A percentile compares a stretch with the other conserved stretches of the same genome.
phyloP scores from a whole-genome alignment of 2,329 filamentous ascomycete species.

The Penicillium sp. region DNA sequence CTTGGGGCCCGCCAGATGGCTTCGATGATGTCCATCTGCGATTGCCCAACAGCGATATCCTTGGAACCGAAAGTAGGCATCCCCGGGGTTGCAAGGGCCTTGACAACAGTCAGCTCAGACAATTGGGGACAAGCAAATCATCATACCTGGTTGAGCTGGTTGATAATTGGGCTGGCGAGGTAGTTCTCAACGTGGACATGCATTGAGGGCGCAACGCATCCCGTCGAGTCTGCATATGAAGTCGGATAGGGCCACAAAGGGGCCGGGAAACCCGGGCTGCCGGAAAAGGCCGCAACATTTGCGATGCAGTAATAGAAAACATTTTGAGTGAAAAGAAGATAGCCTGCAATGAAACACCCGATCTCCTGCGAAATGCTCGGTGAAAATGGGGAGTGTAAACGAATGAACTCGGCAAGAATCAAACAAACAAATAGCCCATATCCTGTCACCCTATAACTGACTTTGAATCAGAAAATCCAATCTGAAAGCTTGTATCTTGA shows the following conservation, averaged over 20 bases:
- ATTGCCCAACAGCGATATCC: conserved; percentile 8
- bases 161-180: not conserved
- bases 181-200: conserved; percentile 11
- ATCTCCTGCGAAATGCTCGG: not conserved
- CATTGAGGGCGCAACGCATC: conserved; percentile 1
- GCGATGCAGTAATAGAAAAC: conserved; percentile 9
- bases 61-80: not conserved
- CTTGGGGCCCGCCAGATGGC: conserved; percentile 17
- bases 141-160: conserved; percentile 17
- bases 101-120: not conserved
- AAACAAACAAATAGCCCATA: not conserved
- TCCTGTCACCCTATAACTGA: not conserved
- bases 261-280: conserved; percentile 4
- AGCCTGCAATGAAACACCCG: not conserved
- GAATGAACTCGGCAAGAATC: not conserved
- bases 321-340: conserved; percentile 14
- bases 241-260: not conserved
- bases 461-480: not conserved
- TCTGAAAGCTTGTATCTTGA: not conserved
- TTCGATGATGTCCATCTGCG: conserved; percentile 27
- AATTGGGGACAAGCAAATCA: too few relatives aligned
- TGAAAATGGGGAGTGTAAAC: not conserved
- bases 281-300: conserved; percentile 8
- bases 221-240: conserved; percentile 1
- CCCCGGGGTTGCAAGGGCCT: conserved; percentile 5